Evolutionary conservation across 306 rosid species (phyloP).

Genomic region (Trifolium pratense): DNA sequence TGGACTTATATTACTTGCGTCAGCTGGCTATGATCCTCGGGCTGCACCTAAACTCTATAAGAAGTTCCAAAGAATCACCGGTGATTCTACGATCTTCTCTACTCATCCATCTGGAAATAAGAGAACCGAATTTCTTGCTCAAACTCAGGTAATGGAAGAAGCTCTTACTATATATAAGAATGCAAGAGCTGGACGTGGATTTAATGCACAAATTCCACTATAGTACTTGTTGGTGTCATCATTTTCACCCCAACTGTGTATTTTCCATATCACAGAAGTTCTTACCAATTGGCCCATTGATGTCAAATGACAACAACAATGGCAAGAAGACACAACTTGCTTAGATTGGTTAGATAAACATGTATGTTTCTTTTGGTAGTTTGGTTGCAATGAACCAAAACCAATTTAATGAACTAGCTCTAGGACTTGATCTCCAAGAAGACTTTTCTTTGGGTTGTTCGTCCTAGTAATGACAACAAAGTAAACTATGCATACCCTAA

Average conservation of each 20-base stretch:
- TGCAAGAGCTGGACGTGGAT: constrained; percentile 47
- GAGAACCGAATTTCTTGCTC: constrained; percentile 72
- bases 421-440: constrained; percentile 37
- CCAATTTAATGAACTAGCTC: constrained; percentile 47
- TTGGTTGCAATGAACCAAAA: neutral
- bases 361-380: constrained; percentile 50
- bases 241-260: neutral
- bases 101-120: constrained; percentile 64
- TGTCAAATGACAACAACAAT: constrained; percentile 6
- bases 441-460: constrained; percentile 47
- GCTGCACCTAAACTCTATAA: constrained; percentile 74
- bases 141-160: constrained; percentile 78
- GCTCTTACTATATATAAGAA: constrained; percentile 58
- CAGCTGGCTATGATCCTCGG: constrained; percentile 79
- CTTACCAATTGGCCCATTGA: constrained; percentile 47
- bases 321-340: constrained; percentile 44
- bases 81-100: neutral
- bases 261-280: constrained; percentile 42
- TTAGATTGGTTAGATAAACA: constrained; percentile 43
- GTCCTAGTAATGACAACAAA: constrained; percentile 12
- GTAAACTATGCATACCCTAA: constrained; percentile 33
- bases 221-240: too few species aligned
- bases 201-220: neutral
- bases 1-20: constrained; percentile 72
- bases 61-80: constrained; percentile 56